These are phyloP conservation scores for Fragilaria radians DNA, from an alignment of 108 stramenopile genomes.

Conservation along the genomic window DNA sequence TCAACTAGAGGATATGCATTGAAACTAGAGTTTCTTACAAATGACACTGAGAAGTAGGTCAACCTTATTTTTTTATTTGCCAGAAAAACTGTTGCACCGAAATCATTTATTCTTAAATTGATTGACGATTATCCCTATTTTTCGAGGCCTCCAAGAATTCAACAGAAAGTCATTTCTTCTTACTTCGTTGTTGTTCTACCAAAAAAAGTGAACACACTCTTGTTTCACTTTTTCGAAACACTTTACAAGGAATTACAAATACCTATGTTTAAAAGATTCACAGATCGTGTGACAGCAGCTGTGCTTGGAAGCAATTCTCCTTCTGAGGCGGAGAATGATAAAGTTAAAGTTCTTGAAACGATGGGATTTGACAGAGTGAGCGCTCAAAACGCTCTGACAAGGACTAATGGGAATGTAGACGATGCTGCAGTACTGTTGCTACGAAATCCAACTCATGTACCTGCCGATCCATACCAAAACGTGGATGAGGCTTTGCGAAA, in stretches of 20 bases:
- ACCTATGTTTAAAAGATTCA: conserved; percentile 35
- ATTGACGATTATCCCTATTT: no score
- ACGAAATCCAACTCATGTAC: conserved; percentile 1
- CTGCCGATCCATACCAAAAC: background rate
- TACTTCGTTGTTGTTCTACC: no score
- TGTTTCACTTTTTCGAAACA: background rate
- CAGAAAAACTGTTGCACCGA: no score
- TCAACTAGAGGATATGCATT: no score
- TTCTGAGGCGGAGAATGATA: conserved; percentile 19
- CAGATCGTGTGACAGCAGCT: conserved; percentile 33
- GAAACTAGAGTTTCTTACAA: no score
- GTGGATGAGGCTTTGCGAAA: conserved; percentile 13
- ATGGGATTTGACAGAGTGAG: conserved; percentile 68
- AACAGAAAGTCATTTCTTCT: no score
- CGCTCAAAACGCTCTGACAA: conserved; percentile 49
- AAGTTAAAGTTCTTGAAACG: conserved; percentile 31
- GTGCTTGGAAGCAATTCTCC: conserved; percentile 12
- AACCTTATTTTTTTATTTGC: no score
- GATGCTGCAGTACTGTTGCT: conserved; percentile 61
- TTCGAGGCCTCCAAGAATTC: no score
- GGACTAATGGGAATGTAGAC: conserved; percentile 54
- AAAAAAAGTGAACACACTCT: background rate
- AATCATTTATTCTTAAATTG: no score
- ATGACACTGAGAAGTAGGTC: no score
- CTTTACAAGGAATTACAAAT: background rate